Base-by-base conservation (phyloP, 2,329 filamentous ascomycete species). In the Malbranchea zuffiana region DNA sequence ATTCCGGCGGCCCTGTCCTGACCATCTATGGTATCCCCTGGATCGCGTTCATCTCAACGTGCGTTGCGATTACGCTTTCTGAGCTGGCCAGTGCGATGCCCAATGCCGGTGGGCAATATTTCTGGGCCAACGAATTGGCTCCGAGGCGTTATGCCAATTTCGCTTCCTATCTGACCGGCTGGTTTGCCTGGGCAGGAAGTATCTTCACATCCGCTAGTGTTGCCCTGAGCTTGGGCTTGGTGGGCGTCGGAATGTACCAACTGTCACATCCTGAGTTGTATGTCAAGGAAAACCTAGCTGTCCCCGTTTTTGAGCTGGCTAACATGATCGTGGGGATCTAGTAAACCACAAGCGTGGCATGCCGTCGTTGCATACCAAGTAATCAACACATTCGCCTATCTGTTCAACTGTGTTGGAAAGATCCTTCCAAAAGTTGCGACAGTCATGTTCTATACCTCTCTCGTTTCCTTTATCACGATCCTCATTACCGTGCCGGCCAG, bases 151-250 rank as follows among this genome's bases (percentile, higher is more conserved):
- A 59, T 40, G 58, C 63, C 2, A 62, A 62, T 18, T 58, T 68
- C 37, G 56, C 60, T 4, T 65, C 62, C 8, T 71, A 69, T 38
- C 36, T 66, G 32, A 68, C 64, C 1, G 67, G 66, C 7, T 71
- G 65, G 60, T 62, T 72, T 40, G 67, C 67, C 2, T 73, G 68
- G 61, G 65, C 67, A n/a, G 69, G 68, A 11, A 60, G 62, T 15
- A 63, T 74, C 37, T 73, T 72, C 43, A 71, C 68, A 5, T 66
- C 58, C 45, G 68, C 71, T 12, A 69, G 66, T 52, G 66, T 71
- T 12, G 64, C 67, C 3, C 48, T 72, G 31, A 63, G 63, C 32
- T 53, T 71, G 35, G 68, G 62, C 3, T 60, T 59, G 45, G 68
- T 63, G 2, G 45, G 62, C 25, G 62, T 71, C 28, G 70, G 70